Percentiles rank a stretch among this genome's conserved stretches.
phyloP scores from a whole-genome alignment of 495 filamentous ascomycete genomes.

The Chaetomium tenue region DNA sequence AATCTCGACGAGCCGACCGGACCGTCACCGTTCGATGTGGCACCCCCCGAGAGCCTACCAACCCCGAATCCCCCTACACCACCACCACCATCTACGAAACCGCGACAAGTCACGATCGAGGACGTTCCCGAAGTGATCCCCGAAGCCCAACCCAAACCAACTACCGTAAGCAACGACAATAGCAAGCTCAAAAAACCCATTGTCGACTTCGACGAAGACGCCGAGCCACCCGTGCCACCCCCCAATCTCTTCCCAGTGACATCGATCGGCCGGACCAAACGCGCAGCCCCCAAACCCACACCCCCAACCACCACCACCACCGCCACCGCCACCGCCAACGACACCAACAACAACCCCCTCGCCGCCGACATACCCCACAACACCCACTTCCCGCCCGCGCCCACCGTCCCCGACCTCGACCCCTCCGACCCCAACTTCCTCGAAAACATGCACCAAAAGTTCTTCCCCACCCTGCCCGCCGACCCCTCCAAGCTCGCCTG shows the following conservation, averaged over 20 bases:
- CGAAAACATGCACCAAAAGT: conserved; percentile 77
- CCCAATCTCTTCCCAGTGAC: conserved; percentile 52
- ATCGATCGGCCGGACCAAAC: background rate
- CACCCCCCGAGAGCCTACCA: background rate
- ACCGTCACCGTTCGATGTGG: conserved; percentile 40
- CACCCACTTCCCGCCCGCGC: conserved; percentile 42
- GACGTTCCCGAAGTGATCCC: conserved; percentile 12
- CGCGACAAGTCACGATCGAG: conserved; percentile 26
- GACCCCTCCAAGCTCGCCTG: conserved; percentile 85
- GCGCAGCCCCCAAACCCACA: background rate
- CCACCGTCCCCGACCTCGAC: conserved; percentile 65
- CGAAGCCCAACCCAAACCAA: background rate
- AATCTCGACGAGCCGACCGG: conserved; percentile 63
- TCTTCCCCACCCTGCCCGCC: conserved; percentile 81
- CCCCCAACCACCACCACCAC: conserved; percentile 26
- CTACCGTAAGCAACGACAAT: conserved; percentile 7
- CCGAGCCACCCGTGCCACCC: conserved; percentile 34
- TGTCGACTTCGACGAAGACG: conserved; percentile 32
- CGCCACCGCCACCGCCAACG: conserved; percentile 28
- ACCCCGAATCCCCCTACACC: background rate
- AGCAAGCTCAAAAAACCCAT: conserved; percentile 31
- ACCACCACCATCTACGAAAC: conserved; percentile 26
- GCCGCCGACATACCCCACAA: conserved; percentile 22
- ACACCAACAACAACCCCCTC: conserved; percentile 38
- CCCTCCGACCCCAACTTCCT: conserved; percentile 81